A percentile compares a stretch with the other conserved stretches of the same genome.
Evolutionary conservation across 208 protist genomes (phyloP).

Genomic region (Naegleria gruberi): DNA sequence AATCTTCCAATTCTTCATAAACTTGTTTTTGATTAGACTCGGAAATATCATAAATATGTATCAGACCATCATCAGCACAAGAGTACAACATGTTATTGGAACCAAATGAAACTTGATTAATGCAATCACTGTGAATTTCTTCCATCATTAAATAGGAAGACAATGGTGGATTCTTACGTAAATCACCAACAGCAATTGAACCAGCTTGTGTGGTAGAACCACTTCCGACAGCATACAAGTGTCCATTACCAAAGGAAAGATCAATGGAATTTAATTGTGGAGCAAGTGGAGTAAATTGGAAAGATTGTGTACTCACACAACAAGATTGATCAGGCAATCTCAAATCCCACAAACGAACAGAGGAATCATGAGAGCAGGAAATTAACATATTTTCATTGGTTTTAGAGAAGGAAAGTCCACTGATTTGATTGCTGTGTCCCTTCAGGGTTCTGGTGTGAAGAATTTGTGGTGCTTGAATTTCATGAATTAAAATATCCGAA

Average conservation of each 20-base stretch:
- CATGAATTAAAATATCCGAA: not conserved
- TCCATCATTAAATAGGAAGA: not conserved
- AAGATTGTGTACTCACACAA: not conserved
- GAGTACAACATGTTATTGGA: not conserved
- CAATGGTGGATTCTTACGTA: not conserved
- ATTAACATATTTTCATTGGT: not conserved
- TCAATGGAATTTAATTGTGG: not conserved
- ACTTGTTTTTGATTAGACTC: not conserved
- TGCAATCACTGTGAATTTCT: not conserved
- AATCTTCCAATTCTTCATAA: not conserved
- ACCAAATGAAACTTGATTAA: not conserved
- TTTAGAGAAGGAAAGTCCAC: not conserved
- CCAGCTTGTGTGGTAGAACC: not conserved
- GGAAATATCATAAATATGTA: conserved; percentile 9
- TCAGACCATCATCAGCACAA: not conserved
- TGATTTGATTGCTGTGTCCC: not conserved
- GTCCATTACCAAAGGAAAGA: not conserved
- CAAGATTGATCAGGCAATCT: not conserved
- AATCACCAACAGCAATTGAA: not conserved
- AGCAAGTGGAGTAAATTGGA: not conserved
- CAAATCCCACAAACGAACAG: not conserved
- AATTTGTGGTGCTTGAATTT: conserved; percentile 1
- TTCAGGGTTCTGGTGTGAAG: not conserved
- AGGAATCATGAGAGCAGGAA: not conserved
- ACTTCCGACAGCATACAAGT: not conserved